Percentiles rank a stretch among this genome's conserved stretches.
These are phyloP conservation scores for Phaeosphaeria sp. DNA, from an alignment of 2,329 filamentous ascomycete genomes.

Conservation along the genomic window DNA sequence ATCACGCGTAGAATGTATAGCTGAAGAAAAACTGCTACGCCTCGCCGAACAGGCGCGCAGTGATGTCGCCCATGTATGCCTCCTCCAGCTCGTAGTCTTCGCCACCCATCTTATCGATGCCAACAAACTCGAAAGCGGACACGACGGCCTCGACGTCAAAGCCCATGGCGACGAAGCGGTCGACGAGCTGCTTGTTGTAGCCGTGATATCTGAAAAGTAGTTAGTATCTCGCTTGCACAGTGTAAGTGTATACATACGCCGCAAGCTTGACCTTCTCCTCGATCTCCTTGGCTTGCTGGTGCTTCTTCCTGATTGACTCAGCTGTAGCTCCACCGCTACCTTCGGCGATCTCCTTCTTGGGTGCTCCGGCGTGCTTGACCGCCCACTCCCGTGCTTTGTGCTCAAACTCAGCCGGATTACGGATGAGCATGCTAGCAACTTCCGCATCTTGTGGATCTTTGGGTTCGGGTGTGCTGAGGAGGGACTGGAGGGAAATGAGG, in stretches of 20 bases:
- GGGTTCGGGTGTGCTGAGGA: constrained; percentile 91
- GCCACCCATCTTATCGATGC: constrained; percentile 79
- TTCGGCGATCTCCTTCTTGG: constrained; percentile 62
- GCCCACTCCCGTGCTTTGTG: constrained; percentile 90
- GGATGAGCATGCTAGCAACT: constrained; percentile 88
- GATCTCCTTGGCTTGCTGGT: constrained; percentile 62
- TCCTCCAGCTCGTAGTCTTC: constrained; percentile 87
- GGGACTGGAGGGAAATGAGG: constrained; percentile 88
- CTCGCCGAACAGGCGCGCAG: constrained; percentile 82
- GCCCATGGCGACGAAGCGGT: constrained; percentile 88
- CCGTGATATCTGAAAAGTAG: constrained; percentile 73
- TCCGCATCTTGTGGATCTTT: constrained; percentile 97
- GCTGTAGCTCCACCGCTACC: constrained; percentile 60
- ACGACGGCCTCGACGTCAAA: constrained; percentile 90
- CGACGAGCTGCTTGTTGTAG: constrained; percentile 83
- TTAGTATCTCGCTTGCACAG: constrained; percentile 34
- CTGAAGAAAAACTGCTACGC: constrained; percentile 39
- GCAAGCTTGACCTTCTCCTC: constrained; percentile 64
- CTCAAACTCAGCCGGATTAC: constrained; percentile 79
- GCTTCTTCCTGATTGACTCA: constrained; percentile 62
- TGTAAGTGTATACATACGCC: constrained; percentile 52
- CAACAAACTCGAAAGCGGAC: constrained; percentile 79
- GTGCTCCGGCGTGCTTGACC: constrained; percentile 80
- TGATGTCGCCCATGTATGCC: constrained; percentile 89
- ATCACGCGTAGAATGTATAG: neutral